A percentile compares a stretch with the other conserved stretches of the same genome.
Evolutionary conservation across 1,284 basidiomycete species (phyloP).

Genomic region (Pascua sp.): DNA sequence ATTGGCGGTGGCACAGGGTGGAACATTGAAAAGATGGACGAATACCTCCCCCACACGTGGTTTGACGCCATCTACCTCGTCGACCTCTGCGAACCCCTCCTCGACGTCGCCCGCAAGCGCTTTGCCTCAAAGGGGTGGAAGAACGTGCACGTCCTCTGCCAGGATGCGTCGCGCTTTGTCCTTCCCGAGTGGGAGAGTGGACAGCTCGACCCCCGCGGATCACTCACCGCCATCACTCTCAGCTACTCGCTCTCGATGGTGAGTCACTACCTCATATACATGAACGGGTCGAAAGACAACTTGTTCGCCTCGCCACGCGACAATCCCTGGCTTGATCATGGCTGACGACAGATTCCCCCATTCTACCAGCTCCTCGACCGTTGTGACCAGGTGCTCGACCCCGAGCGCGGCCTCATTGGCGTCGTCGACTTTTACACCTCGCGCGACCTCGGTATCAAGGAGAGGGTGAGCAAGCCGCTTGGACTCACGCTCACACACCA

Average conservation of each 20-base stretch:
- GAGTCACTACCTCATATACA: slow-evolving; percentile 17
- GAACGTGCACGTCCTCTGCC: slow-evolving; percentile 70
- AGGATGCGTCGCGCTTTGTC: slow-evolving; percentile 68
- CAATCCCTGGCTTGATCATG: background rate
- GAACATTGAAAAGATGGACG: slow-evolving; percentile 77
- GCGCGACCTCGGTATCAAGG: slow-evolving; percentile 58
- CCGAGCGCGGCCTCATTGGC: slow-evolving; percentile 62
- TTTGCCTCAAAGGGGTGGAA: slow-evolving; percentile 68
- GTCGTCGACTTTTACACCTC: slow-evolving; percentile 81
- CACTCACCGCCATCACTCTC: slow-evolving; percentile 62
- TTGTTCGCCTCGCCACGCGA: no score
- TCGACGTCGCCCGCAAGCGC: slow-evolving; percentile 66
- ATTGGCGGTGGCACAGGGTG: slow-evolving; percentile 78
- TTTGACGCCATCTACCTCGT: slow-evolving; percentile 72
- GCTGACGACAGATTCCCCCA: slow-evolving; percentile 59
- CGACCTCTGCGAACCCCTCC: slow-evolving; percentile 70
- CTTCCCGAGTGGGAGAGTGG: slow-evolving; percentile 61
- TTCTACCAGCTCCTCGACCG: slow-evolving; percentile 69
- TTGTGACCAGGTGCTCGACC: slow-evolving; percentile 66
- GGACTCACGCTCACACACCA: slow-evolving; percentile 17
- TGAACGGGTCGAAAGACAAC: no score
- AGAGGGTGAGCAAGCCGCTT: slow-evolving; percentile 25
- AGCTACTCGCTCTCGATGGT: slow-evolving; percentile 73
- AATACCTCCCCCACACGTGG: slow-evolving; percentile 61
- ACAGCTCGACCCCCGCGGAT: slow-evolving; percentile 56